Percentiles rank a stretch among this genome's conserved stretches.
Conservation (phyloP, 208 protist genomes). For the Spironucleus salmonicida region DNA sequence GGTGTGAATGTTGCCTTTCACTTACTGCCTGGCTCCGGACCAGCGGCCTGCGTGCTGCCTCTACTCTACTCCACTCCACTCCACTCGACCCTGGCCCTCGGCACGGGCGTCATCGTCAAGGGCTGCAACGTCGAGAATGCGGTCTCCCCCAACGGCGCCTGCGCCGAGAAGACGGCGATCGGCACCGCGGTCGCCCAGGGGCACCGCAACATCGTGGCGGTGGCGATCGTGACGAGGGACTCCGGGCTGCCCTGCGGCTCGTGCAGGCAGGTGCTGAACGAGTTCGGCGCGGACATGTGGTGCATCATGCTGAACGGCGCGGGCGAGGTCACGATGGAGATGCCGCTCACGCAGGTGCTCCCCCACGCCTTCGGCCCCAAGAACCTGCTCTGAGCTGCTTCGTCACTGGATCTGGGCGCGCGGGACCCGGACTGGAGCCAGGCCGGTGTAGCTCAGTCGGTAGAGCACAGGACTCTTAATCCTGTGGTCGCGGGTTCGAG, state of each 20-base stretch:
- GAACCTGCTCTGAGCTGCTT: conserved; percentile 25
- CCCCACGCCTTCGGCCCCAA: conserved; percentile 26
- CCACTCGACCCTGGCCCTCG: too few species aligned
- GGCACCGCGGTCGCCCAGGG: conserved; percentile 47
- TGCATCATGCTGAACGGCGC: conserved; percentile 11
- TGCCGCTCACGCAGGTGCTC: conserved; percentile 13
- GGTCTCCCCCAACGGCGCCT: conserved; percentile 52
- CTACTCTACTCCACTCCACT: too few species aligned
- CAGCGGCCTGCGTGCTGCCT: too few species aligned
- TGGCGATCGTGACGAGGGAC: conserved; percentile 41
- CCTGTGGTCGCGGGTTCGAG: conserved; percentile 87
- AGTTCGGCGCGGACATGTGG: conserved; percentile 29
- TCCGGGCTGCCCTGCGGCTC: conserved; percentile 24
- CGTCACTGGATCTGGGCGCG: too few species aligned
- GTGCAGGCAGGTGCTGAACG: conserved; percentile 32
- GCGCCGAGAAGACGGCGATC: conserved; percentile 52
- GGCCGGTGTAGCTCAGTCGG: conserved; percentile 68
- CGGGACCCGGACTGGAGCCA: too few species aligned
- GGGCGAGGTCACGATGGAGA: background rate
- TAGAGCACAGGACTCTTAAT: conserved; percentile 86
- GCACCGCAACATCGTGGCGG: conserved; percentile 35
- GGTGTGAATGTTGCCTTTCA: too few species aligned
- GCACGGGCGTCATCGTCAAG: conserved; percentile 32
- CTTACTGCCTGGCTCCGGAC: too few species aligned
- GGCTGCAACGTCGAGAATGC: conserved; percentile 58